A percentile compares a stretch with the other conserved stretches of the same genome.
phyloP scores from a whole-genome alignment of 73 alveolate species.

The Paramecium sexaurelia region DNA sequence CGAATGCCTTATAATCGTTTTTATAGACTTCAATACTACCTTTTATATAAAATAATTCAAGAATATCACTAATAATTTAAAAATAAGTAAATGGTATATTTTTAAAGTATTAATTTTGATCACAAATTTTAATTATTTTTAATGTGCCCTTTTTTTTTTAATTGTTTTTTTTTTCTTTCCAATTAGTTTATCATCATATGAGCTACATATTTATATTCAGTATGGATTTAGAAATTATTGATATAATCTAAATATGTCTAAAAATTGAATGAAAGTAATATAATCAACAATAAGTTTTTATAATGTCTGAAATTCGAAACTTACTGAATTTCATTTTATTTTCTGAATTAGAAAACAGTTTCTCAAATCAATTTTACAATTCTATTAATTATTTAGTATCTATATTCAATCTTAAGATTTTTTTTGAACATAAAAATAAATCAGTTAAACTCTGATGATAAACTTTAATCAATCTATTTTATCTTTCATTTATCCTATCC shows the following conservation, averaged over 20 bases:
- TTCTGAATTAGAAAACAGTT: constrained; percentile 23
- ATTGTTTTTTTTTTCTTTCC: background rate
- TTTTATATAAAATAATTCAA: background rate
- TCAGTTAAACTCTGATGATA: background rate
- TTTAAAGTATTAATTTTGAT: background rate
- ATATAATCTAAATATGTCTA: background rate
- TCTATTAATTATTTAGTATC: background rate
- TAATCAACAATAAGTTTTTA: background rate
- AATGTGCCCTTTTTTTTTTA: background rate
- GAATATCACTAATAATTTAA: background rate
- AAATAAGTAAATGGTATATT: background rate
- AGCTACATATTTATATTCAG: background rate
- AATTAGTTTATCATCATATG: background rate
- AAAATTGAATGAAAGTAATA: background rate
- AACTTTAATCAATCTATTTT: background rate
- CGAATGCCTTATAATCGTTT: background rate
- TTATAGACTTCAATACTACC: background rate
- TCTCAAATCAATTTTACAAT: constrained; percentile 48
- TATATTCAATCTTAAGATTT: no score
- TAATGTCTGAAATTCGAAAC: background rate
- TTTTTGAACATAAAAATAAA: no score
- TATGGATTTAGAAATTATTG: background rate
- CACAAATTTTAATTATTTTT: background rate
- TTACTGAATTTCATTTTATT: constrained; percentile 52
- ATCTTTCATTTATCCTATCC: background rate